Percentiles rank a stretch among this genome's conserved stretches.
Evolutionary conservation across 148 eudicot genomes (phyloP).

Genomic region (Vaccinium vitisidaea): DNA sequence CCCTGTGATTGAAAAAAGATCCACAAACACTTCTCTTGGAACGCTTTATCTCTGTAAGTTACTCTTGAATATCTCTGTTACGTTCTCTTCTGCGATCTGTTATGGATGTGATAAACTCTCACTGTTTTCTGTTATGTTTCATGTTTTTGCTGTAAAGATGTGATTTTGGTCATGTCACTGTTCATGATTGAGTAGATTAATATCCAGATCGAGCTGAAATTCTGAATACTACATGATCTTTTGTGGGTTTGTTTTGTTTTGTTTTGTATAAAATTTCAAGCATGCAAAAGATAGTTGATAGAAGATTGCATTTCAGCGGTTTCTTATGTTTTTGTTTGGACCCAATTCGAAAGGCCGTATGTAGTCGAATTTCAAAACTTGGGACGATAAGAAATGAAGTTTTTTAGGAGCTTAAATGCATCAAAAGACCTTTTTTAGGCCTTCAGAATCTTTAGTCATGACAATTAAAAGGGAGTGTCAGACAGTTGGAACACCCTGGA

Average conservation of each 20-base stretch:
- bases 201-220: not conserved
- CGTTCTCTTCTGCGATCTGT: not conserved
- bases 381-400: not conserved
- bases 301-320: not conserved
- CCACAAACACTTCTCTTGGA: not conserved
- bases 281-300: not conserved
- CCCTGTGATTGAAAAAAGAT: not conserved
- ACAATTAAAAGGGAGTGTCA: not conserved
- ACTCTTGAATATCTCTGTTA: not conserved
- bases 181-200: not conserved
- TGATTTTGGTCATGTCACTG: not conserved
- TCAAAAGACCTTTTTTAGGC: not conserved
- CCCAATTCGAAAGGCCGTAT: not conserved
- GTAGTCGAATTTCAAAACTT: not conserved
- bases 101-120: not conserved
- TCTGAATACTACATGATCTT: not conserved
- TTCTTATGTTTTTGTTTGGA: not conserved
- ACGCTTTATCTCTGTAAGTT: not conserved
- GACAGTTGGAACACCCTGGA: slow-evolving; percentile 11
- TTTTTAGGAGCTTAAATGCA: not conserved
- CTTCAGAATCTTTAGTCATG: not conserved
- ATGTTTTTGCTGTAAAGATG: not conserved
- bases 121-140: not conserved
- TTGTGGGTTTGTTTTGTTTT: not conserved
- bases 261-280: not conserved